Base-by-base conservation (phyloP, 305 asterid species). In the Plantago lanceolata region DNA sequence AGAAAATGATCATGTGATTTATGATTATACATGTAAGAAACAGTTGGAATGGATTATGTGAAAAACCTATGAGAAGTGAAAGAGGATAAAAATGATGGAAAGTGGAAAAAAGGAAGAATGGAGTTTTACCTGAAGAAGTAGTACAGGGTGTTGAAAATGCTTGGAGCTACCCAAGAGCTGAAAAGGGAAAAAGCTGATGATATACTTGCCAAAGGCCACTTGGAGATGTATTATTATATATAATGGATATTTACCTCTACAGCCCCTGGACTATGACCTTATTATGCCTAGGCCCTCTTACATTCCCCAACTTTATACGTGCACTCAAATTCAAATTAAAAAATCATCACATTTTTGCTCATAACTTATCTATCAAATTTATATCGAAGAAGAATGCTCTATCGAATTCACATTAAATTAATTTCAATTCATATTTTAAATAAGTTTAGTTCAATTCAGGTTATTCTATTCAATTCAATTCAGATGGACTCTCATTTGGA, bases 101-200 rank as follows among this genome's bases (percentile, higher is more conserved):
- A 54, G 28, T 43, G 21, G 59, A 11, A 55, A 55, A 55, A 19
- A 26, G 17, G 26, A 55, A 24, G 19, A 26, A 12, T 26, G 40
- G 59, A 55, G 37, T 55, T 55, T 54, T 54, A 54, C 43, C 60
- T 55, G 6, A 14, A 17, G 18, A 29, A n/a, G n/a, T n/a, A 21
- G 19, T n/a, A 15, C 43, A 31, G 29, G 59, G 31, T 26, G 60
- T 35, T 35, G 44, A 35, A 35, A 55, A 55, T 55, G 43, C 33
- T 55, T 55, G 21, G 60, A 55, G 60, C 60, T 24, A 55, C 18
- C 60, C 60, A 55, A 55, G 60, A 55, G 60, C 60, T 55, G 17
- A 28, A 55, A 55, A 55, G 13, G 60, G 44, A 6, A 55, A 55
- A 55, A 55, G 60, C 60, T 35, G 44, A 35, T 31, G n/a, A n/a